These are phyloP conservation scores for Pilasporangium apinafurcum DNA, from an alignment of 352 stramenopile species.

Conservation along the genomic window DNA sequence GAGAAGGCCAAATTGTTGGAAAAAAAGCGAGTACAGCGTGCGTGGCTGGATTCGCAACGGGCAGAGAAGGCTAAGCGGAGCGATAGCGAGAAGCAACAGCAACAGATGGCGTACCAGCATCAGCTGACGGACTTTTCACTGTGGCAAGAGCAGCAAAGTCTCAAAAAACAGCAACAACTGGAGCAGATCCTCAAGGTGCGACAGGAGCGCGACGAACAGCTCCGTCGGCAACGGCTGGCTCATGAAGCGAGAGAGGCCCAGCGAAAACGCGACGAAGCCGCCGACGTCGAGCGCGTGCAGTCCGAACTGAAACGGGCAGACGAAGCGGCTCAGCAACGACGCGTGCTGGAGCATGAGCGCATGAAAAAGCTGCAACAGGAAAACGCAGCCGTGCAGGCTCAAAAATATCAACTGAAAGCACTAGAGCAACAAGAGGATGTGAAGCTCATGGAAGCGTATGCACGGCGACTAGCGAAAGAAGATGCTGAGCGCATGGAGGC, in stretches of 20 bases:
- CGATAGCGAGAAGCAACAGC: constrained; percentile 21
- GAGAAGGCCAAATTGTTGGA: constrained; percentile 26
- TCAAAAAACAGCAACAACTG: constrained; percentile 42
- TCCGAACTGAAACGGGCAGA: constrained; percentile 43
- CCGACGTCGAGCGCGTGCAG: constrained; percentile 47
- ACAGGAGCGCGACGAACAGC: constrained; percentile 52
- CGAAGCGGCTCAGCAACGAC: constrained; percentile 24
- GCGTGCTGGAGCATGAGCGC: constrained; percentile 36
- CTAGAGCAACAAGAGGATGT: constrained; percentile 55
- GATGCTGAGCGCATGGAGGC: constrained; percentile 43
- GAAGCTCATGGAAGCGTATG: constrained; percentile 67
- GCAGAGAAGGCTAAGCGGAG: constrained; percentile 31
- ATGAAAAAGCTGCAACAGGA: constrained; percentile 42
- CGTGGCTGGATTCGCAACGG: constrained; percentile 54
- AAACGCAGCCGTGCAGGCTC: constrained; percentile 31
- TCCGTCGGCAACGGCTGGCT: constrained; percentile 37
- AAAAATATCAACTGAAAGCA: constrained; percentile 26
- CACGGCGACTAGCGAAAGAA: constrained; percentile 42
- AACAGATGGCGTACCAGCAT: constrained; percentile 25
- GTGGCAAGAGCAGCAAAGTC: constrained; percentile 40
- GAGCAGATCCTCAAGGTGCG: constrained; percentile 46
- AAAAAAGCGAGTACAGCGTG: constrained; percentile 56
- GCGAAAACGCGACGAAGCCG: constrained; percentile 34
- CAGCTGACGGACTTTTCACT: constrained; percentile 40
- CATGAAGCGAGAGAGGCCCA: constrained; percentile 22